Base-by-base conservation (phyloP, 2,329 filamentous ascomycete species). In the Talaromyces sp. region DNA sequence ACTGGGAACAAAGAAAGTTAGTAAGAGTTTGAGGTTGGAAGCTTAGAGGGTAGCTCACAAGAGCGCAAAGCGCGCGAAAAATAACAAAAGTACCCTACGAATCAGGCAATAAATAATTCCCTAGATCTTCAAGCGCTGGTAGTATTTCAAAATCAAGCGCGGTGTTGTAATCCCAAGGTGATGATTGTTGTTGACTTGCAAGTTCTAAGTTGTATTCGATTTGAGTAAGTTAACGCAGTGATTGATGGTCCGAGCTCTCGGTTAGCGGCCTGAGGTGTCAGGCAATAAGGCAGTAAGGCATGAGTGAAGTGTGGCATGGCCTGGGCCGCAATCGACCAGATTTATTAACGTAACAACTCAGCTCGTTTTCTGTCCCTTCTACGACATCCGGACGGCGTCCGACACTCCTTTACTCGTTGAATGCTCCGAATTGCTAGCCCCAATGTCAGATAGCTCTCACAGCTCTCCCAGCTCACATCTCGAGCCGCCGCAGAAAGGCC, bases 401-500 rank as follows among this genome's bases (percentile, higher is more conserved):
- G 27, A 37, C 39, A 10, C 22, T 49, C 19, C 54, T 33, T 43
- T 10, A 60, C 58, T 16, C 24, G 8, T 58, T 73, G 63, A 68
- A 73, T 73, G 69, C 64, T 58, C 22, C 54, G 58, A 56, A 59
- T 67, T 59, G 63, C 60, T 16, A 67, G 60, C 66, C 68, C 71
- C 67, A 68, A 79, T 79, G 78, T 74, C 76, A 69, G 75, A 79
- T 69, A 71, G 71, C 69, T 70, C 67, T 58, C 74, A 74, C 69
- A 73, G 74, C 72, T 70, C 72, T 63, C 72, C 78, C 71, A 81
- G 72, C 72, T 72, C 74, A 54, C 73, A 79, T 70, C 78, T 87
- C 68, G 78, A 84, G 70, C 84, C 84, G 67, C 85, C 85, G 60
- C 78, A 79, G 68, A 85, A 84, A 74, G 84, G 83, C 69, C 79